Evolutionary conservation across 257 asterid species (phyloP), one percentile per base, ranked within the genome.

Genomic region (Solanum virginianum): DNA sequence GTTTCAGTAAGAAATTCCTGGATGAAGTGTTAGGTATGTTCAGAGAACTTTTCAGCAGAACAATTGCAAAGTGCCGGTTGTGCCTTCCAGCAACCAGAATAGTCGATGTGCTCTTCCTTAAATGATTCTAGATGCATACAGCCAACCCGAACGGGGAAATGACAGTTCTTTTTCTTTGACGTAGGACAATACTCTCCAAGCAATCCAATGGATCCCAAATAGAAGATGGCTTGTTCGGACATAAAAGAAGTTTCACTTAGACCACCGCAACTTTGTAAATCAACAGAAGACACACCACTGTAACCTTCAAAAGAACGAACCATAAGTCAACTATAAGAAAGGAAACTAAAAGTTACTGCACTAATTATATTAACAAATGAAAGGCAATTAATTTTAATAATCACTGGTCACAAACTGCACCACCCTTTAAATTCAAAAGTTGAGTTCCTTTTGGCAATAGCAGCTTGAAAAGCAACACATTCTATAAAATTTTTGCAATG

Each of bases 181-280:
- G 20, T 29, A 62, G 84, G 87, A 63, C 84, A 85, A 85, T 79
- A 85, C 24, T 85, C 83, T 77, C 84, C 87, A 62, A 85, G 87
- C 26, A 79, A 66, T 53, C 84, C 87, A 85, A 85, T 79, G 59
- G 87, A 60, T 79, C 66, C 68, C 84, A 83, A 83, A 83, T 82
- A 82, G 84, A 72, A 57, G 72, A 74, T 70, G 80, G 88, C 88
- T 72, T 83, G 86, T 75, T 86, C 60, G 82, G 86, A 86, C 88
- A 86, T 86, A 81, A 86, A 82, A 86, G 43, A 69, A 43, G 77
- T 45, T 63, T 51, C 72, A 63, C 70, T n/a, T 43, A 12, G 15
- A 72, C 49, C 63, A 45, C 6, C 4, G 41, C 85, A 82, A 49
- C 57, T 66, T 45, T 17, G 77, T 2, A 82, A 82, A 10, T 45